Evolutionary conservation across 2,329 filamentous ascomycete genomes (phyloP).

Genomic region (Septoria petroselini): DNA sequence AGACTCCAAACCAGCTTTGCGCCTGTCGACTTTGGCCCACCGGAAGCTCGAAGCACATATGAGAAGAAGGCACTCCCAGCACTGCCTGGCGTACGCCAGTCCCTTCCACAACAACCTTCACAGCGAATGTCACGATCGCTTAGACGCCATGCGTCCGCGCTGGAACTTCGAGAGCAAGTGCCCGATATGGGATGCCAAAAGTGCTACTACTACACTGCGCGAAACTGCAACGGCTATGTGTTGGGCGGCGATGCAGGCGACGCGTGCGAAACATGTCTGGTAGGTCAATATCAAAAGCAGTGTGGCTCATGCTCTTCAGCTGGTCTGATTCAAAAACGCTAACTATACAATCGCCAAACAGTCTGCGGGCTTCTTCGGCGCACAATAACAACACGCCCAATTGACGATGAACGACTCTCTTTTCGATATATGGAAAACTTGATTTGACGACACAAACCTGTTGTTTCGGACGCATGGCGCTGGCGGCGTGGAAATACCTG

Average conservation of each 20-base stretch:
- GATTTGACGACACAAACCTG: too few species aligned
- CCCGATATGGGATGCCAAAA: slow-evolving; percentile 36
- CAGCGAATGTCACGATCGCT: slow-evolving; percentile 13
- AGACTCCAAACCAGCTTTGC: slow-evolving; percentile 27
- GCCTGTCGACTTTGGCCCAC: slow-evolving; percentile 22
- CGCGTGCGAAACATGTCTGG: slow-evolving; percentile 37
- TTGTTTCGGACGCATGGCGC: slow-evolving; percentile 1
- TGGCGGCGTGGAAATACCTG: slow-evolving; percentile 3
- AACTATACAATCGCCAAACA: too few species aligned
- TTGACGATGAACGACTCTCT: slow-evolving; percentile 3
- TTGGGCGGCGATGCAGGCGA: slow-evolving; percentile 36
- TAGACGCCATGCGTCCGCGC: slow-evolving; percentile 4
- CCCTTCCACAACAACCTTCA: slow-evolving; percentile 9
- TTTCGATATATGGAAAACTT: background rate
- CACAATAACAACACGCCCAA: slow-evolving; percentile 13
- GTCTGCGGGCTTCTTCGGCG: slow-evolving; percentile 36
- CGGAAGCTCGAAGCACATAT: slow-evolving; percentile 24
- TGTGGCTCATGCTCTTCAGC: too few species aligned
- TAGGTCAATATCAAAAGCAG: slow-evolving; percentile 22
- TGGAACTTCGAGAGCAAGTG: background rate
- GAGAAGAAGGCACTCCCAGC: slow-evolving; percentile 26
- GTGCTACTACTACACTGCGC: slow-evolving; percentile 40
- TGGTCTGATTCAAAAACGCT: too few species aligned
- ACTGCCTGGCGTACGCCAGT: slow-evolving; percentile 17
- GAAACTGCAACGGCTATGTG: slow-evolving; percentile 39